Percentiles rank a stretch among this genome's conserved stretches.
Evolutionary conservation across 2,329 filamentous ascomycete species (phyloP).

Genomic region (Fusarium sp.): DNA sequence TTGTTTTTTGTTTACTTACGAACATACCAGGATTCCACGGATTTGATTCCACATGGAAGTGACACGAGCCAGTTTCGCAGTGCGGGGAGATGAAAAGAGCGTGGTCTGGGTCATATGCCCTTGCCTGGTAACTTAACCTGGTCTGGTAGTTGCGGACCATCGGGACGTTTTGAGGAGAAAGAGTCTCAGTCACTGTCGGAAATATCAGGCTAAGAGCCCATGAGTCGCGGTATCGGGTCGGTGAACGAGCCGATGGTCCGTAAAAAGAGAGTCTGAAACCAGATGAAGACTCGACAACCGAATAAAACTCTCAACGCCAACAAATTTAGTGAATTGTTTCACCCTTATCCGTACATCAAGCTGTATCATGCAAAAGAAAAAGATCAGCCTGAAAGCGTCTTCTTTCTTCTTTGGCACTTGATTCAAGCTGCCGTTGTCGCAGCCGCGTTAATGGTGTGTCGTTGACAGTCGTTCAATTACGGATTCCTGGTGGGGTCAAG

Average conservation of each 20-base stretch:
- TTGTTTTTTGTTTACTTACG: conserved; percentile 29
- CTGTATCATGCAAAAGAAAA: not conserved
- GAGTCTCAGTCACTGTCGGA: conserved; percentile 4
- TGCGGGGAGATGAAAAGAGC: conserved; percentile 29
- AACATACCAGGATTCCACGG: conserved; percentile 1
- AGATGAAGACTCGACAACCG: not conserved
- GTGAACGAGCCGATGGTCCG: conserved; percentile 33
- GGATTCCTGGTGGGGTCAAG: conserved; percentile 27
- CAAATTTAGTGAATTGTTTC: not conserved
- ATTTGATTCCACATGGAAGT: conserved; percentile 26
- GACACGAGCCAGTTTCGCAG: conserved; percentile 28
- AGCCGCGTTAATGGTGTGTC: conserved; percentile 49
- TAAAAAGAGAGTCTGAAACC: not conserved
- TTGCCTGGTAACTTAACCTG: conserved; percentile 22
- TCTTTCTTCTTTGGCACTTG: not conserved
- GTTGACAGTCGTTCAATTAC: conserved; percentile 47
- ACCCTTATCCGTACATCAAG: conserved; percentile 9
- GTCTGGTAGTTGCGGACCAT: conserved; percentile 27
- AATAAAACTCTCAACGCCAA: not conserved
- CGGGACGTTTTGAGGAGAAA: conserved; percentile 19
- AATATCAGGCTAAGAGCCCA: conserved; percentile 24
- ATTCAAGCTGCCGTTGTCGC: conserved; percentile 28
- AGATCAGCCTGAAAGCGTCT: conserved; percentile 21
- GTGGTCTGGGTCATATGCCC: conserved; percentile 12
- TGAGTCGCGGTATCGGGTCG: conserved; percentile 34